phyloP scores from a whole-genome alignment of 2,329 filamentous ascomycete species.

The Calonectria leucothoes region DNA sequence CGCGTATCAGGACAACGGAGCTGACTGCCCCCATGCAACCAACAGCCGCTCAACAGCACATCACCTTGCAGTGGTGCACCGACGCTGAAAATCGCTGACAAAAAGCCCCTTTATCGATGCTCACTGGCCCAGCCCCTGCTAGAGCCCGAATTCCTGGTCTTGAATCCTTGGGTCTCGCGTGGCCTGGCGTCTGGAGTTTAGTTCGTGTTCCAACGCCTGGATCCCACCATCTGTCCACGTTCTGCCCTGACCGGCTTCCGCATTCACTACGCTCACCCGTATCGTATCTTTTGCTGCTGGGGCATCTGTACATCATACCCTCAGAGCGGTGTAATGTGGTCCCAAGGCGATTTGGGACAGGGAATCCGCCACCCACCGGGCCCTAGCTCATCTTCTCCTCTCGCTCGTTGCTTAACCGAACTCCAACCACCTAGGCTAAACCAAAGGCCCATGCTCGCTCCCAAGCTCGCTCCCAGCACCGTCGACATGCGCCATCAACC shows the following conservation, averaged over 20 bases:
- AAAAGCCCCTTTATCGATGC: conserved; percentile 28
- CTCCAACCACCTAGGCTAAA: conserved; percentile 3
- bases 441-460: conserved; percentile 11
- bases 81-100: conserved; percentile 18
- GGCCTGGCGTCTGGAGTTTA: conserved; percentile 23
- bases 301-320: conserved; percentile 29
- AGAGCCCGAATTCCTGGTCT: conserved; percentile 42
- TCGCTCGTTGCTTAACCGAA: conserved; percentile 31
- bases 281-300: not conserved
- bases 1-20: conserved; percentile 26
- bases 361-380: conserved; percentile 28
- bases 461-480: conserved; percentile 1
- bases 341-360: conserved; percentile 36
- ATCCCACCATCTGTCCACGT: not conserved
- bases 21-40: conserved; percentile 15
- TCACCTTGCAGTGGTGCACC: not conserved
- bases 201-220: conserved; percentile 1
- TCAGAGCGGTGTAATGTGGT: conserved; percentile 28
- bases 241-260: not conserved
- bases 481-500: conserved; percentile 5
- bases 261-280: conserved; percentile 9
- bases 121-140: conserved; percentile 35
- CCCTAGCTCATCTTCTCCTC: conserved; percentile 20
- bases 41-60: conserved; percentile 17
- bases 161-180: conserved; percentile 39